Evolutionary conservation across 768 basidiomycete genomes (phyloP), one percentile per base, ranked within the genome.

Genomic region (Suillus sp.): DNA sequence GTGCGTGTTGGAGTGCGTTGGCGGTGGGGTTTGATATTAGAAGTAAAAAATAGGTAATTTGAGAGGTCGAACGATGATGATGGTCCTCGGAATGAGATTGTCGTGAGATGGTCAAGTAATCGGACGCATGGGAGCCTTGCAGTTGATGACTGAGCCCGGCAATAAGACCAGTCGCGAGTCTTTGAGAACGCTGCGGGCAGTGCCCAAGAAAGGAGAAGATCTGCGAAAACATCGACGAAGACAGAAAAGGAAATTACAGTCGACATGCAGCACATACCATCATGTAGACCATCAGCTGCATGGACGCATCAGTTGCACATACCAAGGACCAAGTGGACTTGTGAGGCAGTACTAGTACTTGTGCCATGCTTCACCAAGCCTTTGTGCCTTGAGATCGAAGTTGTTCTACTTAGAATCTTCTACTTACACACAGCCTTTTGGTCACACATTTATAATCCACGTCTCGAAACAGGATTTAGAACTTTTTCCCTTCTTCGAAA

Each of bases 331-430:
- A n/a, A n/a, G n/a, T n/a, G n/a, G n/a, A n/a, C n/a, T n/a, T n/a
- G n/a, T n/a, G n/a, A 34, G 32, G 32, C 32, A 34, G 32, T 34
- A 34, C 32, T 34, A 34, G 32, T 34, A 8, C n/a, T n/a, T n/a
- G n/a, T n/a, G n/a, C n/a, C 32, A 34, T 7, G 32, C 32, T 34
- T 7, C 32, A 34, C n/a, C 32, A 34, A 34, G 32, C 32, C 32
- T 34, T 38, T 1, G 55, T 57, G 38, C 56, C 56, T 56, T 57
- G 9, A 18, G 22, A 57, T 57, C 56, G 25, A 25, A 57, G 11
- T 16, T n/a, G n/a, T 74, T 75, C 74, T 13, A 68, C 25, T 43
- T 67, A 40, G 73, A 74, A 74, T 45, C 65, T 74, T 73, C 72
- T 9, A 18, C 48, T 7, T 27, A n/a, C 4, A 2, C 56, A 57